phyloP scores from a whole-genome alignment of 2,329 filamentous ascomycete species.

The Diplodia sapinea region DNA sequence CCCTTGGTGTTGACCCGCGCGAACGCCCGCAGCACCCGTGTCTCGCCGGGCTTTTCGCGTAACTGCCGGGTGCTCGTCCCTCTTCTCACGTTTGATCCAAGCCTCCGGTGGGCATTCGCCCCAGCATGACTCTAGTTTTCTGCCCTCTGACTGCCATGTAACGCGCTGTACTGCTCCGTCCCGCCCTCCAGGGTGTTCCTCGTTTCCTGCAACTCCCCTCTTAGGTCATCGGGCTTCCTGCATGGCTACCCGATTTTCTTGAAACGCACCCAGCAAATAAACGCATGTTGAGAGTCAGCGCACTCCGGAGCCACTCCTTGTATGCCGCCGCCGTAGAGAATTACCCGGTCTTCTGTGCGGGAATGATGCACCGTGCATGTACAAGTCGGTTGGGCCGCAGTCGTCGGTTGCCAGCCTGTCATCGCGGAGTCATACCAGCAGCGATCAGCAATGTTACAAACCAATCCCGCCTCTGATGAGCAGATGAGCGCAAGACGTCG shows the following conservation, averaged over 20 bases:
- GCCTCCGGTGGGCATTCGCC: not conserved
- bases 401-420: slow-evolving; percentile 2
- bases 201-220: slow-evolving; percentile 18
- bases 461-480: not conserved
- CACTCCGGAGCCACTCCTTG: not conserved
- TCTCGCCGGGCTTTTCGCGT: not conserved
- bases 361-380: not conserved
- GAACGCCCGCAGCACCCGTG: not conserved
- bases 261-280: slow-evolving; percentile 10
- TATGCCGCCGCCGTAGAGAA: not conserved
- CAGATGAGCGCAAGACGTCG: not conserved
- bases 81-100: not conserved
- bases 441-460: slow-evolving; percentile 9
- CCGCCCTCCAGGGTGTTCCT: not conserved
- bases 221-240: slow-evolving; percentile 16
- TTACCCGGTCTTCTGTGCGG: slow-evolving; percentile 7
- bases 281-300: slow-evolving; percentile 5
- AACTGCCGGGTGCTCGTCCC: not conserved
- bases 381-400: not conserved
- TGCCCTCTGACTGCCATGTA: not conserved
- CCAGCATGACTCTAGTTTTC: not conserved
- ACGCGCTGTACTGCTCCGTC: not conserved
- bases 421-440: slow-evolving; percentile 13
- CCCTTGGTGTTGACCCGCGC: slow-evolving; percentile 12
- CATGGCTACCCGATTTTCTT: slow-evolving; percentile 25